Percentiles rank a stretch among this genome's conserved stretches.
Conservation (phyloP, 176 grass and related monocot genomes). For the Paspalum notatum region DNA sequence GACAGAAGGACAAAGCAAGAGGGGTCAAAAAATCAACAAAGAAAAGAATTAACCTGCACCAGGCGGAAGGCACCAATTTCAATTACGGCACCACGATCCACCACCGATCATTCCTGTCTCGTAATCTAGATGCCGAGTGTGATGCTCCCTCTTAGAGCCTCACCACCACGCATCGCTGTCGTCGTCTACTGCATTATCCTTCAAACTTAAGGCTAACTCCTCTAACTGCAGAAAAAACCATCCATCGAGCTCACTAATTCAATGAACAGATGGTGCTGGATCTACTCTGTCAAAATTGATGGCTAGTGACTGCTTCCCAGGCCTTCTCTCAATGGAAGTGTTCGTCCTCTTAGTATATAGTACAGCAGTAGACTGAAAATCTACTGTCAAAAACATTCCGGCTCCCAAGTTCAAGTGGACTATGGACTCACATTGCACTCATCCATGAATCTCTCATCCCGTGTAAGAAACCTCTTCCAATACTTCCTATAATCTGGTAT, state of each 20-base stretch:
- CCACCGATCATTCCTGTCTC: slow-evolving; percentile 41
- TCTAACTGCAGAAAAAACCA: slow-evolving; percentile 61
- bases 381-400: slow-evolving; percentile 47
- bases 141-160: slow-evolving; percentile 59
- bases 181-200: slow-evolving; percentile 55
- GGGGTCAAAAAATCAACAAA: slow-evolving; percentile 55
- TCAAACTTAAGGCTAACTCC: slow-evolving; percentile 52
- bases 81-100: slow-evolving; percentile 55
- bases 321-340: slow-evolving; percentile 38
- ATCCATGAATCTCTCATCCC: slow-evolving; percentile 82
- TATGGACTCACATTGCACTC: slow-evolving; percentile 98
- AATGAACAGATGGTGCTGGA: slow-evolving; percentile 67
- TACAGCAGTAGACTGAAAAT: slow-evolving; percentile 60
- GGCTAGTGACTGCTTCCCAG: slow-evolving; percentile 46
- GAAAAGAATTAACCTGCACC: slow-evolving; percentile 66
- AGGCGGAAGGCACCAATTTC: slow-evolving; percentile 49
- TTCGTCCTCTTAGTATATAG: slow-evolving; percentile 50
- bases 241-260: slow-evolving; percentile 61
- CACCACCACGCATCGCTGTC: slow-evolving; percentile 28
- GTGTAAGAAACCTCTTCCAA: slow-evolving; percentile 85
- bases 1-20: slow-evolving; percentile 53
- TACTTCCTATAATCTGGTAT: slow-evolving; percentile 91
- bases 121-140: slow-evolving; percentile 50
- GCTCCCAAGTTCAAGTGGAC: slow-evolving; percentile 38
- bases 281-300: slow-evolving; percentile 76